These are phyloP conservation scores for Solanum ossicruentum DNA, from an alignment of 257 asterid genomes.

Conservation along the genomic window DNA sequence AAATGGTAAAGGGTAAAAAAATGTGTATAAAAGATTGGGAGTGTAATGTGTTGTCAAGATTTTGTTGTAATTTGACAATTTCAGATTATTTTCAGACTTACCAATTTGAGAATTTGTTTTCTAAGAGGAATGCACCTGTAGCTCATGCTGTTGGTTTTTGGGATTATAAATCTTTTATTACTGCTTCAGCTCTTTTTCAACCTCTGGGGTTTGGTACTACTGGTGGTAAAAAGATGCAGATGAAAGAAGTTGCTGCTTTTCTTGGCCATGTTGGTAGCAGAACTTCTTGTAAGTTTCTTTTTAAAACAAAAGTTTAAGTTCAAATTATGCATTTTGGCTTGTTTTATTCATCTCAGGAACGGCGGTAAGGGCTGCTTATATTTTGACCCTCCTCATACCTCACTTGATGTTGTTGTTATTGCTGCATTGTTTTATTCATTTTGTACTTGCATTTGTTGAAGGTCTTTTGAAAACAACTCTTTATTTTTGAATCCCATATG, in stretches of 20 bases:
- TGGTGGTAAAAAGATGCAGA: slow-evolving; percentile 51
- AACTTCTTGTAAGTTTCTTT: slow-evolving; percentile 52
- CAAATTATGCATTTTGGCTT: neutral
- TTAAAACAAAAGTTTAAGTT: neutral
- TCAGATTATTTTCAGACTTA: slow-evolving; percentile 57
- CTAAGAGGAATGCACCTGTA: slow-evolving; percentile 60
- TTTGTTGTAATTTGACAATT: slow-evolving; percentile 73
- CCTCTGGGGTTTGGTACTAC: slow-evolving; percentile 85
- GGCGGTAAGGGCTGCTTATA: too few species aligned
- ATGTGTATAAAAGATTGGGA: slow-evolving; percentile 71
- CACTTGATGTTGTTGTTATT: too few species aligned
- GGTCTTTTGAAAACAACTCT: too few species aligned
- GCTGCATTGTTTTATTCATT: too few species aligned
- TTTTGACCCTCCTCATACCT: too few species aligned
- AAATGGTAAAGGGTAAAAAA: slow-evolving; percentile 50
- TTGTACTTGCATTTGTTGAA: too few species aligned
- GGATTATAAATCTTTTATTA: slow-evolving; percentile 68
- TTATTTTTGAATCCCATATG: too few species aligned
- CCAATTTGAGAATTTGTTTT: slow-evolving; percentile 64
- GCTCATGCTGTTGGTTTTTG: slow-evolving; percentile 76
- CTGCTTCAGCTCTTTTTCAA: slow-evolving; percentile 55
- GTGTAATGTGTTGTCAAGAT: slow-evolving; percentile 34
- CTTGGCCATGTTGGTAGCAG: slow-evolving; percentile 78
- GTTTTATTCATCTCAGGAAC: too few species aligned
- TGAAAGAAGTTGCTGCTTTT: slow-evolving; percentile 75